These are phyloP conservation scores for Cryptosporidium sp. DNA, from an alignment of 169 alveolate species.

Conservation along the genomic window DNA sequence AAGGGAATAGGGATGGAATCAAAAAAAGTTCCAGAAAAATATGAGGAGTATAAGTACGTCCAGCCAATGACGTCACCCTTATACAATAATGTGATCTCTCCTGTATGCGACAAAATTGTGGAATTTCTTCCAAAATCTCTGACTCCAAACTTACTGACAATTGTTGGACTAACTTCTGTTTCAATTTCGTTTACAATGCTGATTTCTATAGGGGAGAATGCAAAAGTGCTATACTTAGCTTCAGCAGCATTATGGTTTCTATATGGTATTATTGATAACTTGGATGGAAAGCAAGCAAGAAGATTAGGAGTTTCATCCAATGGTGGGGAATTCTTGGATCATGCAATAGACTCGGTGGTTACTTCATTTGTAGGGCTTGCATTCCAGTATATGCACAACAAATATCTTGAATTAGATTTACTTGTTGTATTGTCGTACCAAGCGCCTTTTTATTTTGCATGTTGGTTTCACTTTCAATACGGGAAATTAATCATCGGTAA, in stretches of 20 bases:
- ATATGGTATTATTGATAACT: constrained; percentile 66
- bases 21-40: background rate
- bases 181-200: constrained; percentile 7
- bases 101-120: constrained; percentile 47
- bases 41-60: constrained; percentile 13
- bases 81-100: constrained; percentile 33
- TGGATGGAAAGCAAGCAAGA: constrained; percentile 78
- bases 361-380: constrained; percentile 63
- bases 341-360: constrained; percentile 73
- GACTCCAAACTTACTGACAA: constrained; percentile 40
- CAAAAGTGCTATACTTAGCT: background rate
- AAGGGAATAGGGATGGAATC: background rate
- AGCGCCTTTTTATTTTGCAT: constrained; percentile 62
- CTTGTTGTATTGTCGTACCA: constrained; percentile 52
- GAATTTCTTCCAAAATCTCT: constrained; percentile 31
- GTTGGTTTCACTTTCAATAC: constrained; percentile 61
- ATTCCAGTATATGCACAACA: constrained; percentile 60
- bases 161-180: constrained; percentile 7
- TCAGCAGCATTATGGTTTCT: constrained; percentile 52
- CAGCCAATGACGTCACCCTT: constrained; percentile 58
- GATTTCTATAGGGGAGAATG: background rate
- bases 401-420: background rate
- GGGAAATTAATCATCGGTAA: constrained; percentile 67
- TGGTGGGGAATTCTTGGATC: constrained; percentile 75
- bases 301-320: constrained; percentile 70